Base-by-base conservation (phyloP, 2,329 filamentous ascomycete species). In the Dactylella cylindrospora region DNA sequence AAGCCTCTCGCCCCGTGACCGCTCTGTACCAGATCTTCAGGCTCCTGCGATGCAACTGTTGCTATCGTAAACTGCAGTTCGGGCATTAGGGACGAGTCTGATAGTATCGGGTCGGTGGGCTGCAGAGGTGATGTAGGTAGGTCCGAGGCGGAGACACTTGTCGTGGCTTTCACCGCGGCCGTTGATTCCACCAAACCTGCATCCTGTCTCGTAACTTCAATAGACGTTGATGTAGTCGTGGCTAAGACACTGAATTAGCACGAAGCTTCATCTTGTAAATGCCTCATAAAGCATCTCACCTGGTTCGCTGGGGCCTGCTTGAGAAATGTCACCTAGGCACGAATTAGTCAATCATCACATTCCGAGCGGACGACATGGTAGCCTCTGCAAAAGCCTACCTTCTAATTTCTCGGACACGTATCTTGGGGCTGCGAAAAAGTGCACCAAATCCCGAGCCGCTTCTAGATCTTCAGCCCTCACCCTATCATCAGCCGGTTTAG, bases 351-450 rank as follows among this genome's bases (percentile, higher is more conserved):
- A 39, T 26, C 26, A 36, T 13, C 19, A 13, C 25, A n/a, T n/a
- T n/a, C n/a, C n/a, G n/a, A n/a, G n/a, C n/a, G n/a, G n/a, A n/a
- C n/a, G n/a, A n/a, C n/a, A n/a, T n/a, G n/a, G n/a, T n/a, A n/a
- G n/a, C n/a, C n/a, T n/a, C n/a, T n/a, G n/a, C n/a, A n/a, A n/a
- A n/a, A 47, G 33, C 55, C 17, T 61, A 61, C 55, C 47, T 33
- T 61, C 55, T n/a, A 38, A 35, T 44, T 61, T 61, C 47, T 61
- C 55, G 19, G 55, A 61, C 35, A 61, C 28, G 39, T 61, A 52
- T 41, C 55, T 40, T 13, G 55, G 55, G 39, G 55, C 55, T 38
- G 52, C 55, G 28, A 61, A 61, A 44, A 61, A 61, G 41, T 61
- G 55, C n/a, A 61, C 55, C 23, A 61, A 26, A 44, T 61, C 55